Evolutionary conservation across 2,329 filamentous ascomycete species (phyloP).

Genomic region (Fusarium metavorans): DNA sequence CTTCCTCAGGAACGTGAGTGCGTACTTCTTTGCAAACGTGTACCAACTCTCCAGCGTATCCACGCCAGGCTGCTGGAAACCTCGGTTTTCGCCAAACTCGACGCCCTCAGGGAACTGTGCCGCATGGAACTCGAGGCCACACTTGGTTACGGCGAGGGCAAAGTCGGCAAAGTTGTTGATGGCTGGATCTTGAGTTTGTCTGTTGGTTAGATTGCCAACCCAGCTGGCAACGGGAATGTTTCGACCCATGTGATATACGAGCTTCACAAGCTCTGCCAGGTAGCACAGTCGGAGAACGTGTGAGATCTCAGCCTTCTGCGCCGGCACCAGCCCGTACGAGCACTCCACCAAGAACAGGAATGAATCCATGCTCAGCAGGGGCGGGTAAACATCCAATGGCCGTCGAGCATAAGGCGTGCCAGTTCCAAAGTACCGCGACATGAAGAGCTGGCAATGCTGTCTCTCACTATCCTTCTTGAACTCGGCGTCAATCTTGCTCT

Average conservation of each 20-base stretch:
- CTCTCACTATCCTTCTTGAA: constrained; percentile 75
- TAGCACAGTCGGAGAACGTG: constrained; percentile 90
- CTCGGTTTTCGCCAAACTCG: constrained; percentile 54
- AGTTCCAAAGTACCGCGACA: constrained; percentile 64
- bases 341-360: constrained; percentile 87
- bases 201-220: constrained; percentile 59
- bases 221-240: constrained; percentile 65
- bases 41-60: constrained; percentile 67
- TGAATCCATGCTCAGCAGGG: constrained; percentile 76
- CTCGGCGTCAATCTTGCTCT: constrained; percentile 73
- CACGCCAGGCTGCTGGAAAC: constrained; percentile 67
- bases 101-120: constrained; percentile 43
- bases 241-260: constrained; percentile 70
- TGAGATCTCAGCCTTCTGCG: constrained; percentile 78
- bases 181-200: constrained; percentile 57
- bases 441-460: constrained; percentile 82
- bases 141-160: constrained; percentile 61
- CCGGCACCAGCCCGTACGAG: constrained; percentile 75
- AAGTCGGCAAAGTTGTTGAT: constrained; percentile 69
- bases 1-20: constrained; percentile 91
- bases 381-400: constrained; percentile 61
- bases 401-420: constrained; percentile 55
- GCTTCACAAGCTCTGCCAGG: constrained; percentile 89
- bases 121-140: constrained; percentile 56
- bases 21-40: constrained; percentile 80